A percentile compares a stretch with the other conserved stretches of the same genome.
phyloP scores from a whole-genome alignment of 805 yeast genomes.

The Teunomyces panamensis region DNA sequence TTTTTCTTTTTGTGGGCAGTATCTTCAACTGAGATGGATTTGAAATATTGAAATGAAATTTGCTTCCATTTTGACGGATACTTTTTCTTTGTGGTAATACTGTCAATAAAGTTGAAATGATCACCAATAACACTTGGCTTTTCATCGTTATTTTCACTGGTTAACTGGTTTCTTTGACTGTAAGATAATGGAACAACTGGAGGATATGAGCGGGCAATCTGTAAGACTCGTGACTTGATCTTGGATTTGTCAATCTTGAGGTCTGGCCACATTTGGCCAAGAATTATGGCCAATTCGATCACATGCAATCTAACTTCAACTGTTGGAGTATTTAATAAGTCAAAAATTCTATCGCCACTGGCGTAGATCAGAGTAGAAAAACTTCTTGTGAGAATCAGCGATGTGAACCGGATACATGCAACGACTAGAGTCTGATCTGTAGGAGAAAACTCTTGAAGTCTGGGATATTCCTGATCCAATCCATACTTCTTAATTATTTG shows the following conservation, averaged over 20 bases:
- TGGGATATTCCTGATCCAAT: slow-evolving; percentile 45
- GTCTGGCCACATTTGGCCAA: slow-evolving; percentile 60
- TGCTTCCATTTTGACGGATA: slow-evolving; percentile 57
- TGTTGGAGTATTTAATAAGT: slow-evolving; percentile 57
- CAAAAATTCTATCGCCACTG: slow-evolving; percentile 59
- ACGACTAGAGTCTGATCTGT: slow-evolving; percentile 49
- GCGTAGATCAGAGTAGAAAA: slow-evolving; percentile 64
- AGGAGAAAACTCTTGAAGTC: slow-evolving; percentile 41
- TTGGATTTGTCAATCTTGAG: slow-evolving; percentile 40
- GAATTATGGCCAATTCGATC: slow-evolving; percentile 54
- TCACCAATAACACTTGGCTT: slow-evolving; percentile 30
- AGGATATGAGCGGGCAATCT: slow-evolving; percentile 55
- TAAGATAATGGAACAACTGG: slow-evolving; percentile 38
- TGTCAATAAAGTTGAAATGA: slow-evolving; percentile 47
- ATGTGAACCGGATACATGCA: slow-evolving; percentile 59
- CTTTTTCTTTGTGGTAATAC: slow-evolving; percentile 38
- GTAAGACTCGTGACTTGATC: slow-evolving; percentile 45
- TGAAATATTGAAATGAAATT: slow-evolving; percentile 52
- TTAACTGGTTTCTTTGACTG: slow-evolving; percentile 12
- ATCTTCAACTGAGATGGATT: slow-evolving; percentile 11
- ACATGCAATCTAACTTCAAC: slow-evolving; percentile 58
- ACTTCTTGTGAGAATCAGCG: slow-evolving; percentile 64
- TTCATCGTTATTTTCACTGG: slow-evolving; percentile 7
- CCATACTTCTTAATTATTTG: slow-evolving; percentile 51
- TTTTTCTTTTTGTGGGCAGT: slow-evolving; percentile 9